Percentiles rank a stretch among this genome's conserved stretches.
Evolutionary conservation across 1,284 basidiomycete genomes (phyloP).

Genomic region (Leccinum pallidistipes): DNA sequence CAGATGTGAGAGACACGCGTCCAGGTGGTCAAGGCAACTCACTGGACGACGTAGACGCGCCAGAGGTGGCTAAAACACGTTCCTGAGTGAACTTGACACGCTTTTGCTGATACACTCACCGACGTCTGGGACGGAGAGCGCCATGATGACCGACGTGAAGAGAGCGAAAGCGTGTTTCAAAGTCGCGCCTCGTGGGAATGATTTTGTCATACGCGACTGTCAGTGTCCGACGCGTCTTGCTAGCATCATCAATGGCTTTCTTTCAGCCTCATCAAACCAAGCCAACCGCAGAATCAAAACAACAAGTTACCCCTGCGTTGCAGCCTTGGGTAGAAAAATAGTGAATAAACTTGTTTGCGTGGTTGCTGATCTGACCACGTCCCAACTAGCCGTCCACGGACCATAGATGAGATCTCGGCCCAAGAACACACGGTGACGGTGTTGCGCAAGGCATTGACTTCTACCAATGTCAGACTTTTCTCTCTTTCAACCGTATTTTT

Average conservation of each 20-base stretch:
- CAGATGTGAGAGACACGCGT: neutral
- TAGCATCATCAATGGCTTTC: slow-evolving; percentile 51
- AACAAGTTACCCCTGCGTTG: slow-evolving; percentile 55
- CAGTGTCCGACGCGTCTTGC: slow-evolving; percentile 30
- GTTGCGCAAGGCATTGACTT: slow-evolving; percentile 86
- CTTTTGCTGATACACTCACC: slow-evolving; percentile 32
- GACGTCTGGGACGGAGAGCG: slow-evolving; percentile 35
- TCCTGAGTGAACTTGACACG: slow-evolving; percentile 12
- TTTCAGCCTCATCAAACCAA: slow-evolving; percentile 52
- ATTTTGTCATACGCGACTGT: slow-evolving; percentile 32
- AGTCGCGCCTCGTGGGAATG: slow-evolving; percentile 31
- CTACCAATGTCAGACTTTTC: slow-evolving; percentile 74
- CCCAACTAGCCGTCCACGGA: slow-evolving; percentile 82
- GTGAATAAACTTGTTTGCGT: slow-evolving; percentile 42
- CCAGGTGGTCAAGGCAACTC: slow-evolving; percentile 2
- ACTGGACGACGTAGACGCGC: slow-evolving; percentile 19
- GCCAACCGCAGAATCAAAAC: slow-evolving; percentile 41
- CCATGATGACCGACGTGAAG: slow-evolving; percentile 37
- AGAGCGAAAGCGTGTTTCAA: slow-evolving; percentile 6
- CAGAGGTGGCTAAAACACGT: slow-evolving; percentile 13
- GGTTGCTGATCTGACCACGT: slow-evolving; percentile 7
- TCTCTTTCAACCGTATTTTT: neutral
- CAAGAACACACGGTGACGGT: slow-evolving; percentile 97
- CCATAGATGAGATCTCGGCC: slow-evolving; percentile 95
- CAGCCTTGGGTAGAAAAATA: slow-evolving; percentile 99